These are phyloP conservation scores for Annulohypoxylon maeteangense DNA, from an alignment of 495 filamentous ascomycete genomes.

Conservation along the genomic window DNA sequence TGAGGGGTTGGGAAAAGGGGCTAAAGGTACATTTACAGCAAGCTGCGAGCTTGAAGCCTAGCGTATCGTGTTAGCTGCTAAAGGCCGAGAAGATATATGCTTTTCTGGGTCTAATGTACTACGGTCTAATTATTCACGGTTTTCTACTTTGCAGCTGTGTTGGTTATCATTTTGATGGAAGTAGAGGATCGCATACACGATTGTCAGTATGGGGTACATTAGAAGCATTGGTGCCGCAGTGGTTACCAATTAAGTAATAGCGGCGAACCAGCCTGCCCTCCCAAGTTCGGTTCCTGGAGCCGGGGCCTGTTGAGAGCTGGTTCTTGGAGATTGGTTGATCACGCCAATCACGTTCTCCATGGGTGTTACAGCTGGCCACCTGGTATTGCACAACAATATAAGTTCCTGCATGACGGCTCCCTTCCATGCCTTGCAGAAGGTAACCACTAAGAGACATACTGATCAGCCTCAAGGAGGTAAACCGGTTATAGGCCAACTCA, in stretches of 20 bases:
- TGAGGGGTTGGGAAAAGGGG: no score
- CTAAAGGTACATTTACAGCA: not conserved
- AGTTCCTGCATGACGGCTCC: conserved; percentile 23
- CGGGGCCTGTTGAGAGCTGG: conserved; percentile 1
- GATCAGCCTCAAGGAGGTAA: conserved; percentile 12
- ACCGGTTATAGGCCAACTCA: not conserved
- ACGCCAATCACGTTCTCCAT: conserved; percentile 2
- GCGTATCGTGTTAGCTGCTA: no score
- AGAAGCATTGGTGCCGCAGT: not conserved
- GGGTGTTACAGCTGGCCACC: conserved; percentile 12
- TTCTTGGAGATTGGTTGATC: conserved; percentile 20
- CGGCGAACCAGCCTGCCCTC: not conserved
- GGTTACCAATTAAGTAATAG: conserved; percentile 1
- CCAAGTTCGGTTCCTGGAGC: conserved; percentile 1
- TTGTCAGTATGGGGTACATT: not conserved
- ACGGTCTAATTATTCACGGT: no score
- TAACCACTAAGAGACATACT: conserved; percentile 18
- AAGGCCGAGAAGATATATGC: no score
- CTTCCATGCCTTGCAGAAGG: not conserved
- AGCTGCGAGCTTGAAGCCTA: not conserved
- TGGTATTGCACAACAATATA: not conserved
- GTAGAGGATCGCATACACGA: no score
- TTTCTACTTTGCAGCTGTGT: no score
- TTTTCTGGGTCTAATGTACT: no score
- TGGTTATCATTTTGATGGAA: no score